Conservation (phyloP, 2,329 filamentous ascomycete species). For the Cryphonectria carpinicola region DNA sequence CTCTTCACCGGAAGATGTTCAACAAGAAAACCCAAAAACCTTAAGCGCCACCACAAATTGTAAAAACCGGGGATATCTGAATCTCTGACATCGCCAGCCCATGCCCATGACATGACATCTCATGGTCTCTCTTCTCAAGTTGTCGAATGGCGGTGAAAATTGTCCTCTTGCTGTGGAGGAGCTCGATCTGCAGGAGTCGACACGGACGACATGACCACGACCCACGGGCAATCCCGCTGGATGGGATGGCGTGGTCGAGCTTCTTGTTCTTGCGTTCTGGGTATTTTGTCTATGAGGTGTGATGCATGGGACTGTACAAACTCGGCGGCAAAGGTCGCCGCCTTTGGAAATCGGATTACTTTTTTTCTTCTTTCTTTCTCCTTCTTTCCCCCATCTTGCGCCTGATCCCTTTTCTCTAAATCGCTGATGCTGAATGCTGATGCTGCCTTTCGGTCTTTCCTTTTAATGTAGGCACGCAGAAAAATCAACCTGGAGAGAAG, state of each 20-base stretch:
- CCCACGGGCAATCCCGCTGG: background rate
- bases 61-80: background rate
- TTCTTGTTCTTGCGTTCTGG: background rate
- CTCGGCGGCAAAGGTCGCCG: background rate
- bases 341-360: background rate
- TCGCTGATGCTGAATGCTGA: background rate
- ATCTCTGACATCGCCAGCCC: background rate
- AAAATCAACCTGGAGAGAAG: background rate
- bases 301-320: conserved; percentile 11
- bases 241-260: background rate
- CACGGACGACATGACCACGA: background rate
- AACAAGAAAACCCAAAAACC: no score
- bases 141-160: background rate
- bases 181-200: background rate
- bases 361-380: background rate
- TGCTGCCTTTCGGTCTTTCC: background rate
- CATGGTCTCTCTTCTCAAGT: background rate
- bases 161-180: background rate
- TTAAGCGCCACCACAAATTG: background rate
- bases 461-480: background rate
- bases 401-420: background rate
- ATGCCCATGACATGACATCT: background rate
- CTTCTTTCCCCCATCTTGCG: background rate
- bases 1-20: background rate
- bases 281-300: conserved; percentile 14